Base-by-base conservation (phyloP, 345 rosid species). In the Zanthoxylum bungeanum region DNA sequence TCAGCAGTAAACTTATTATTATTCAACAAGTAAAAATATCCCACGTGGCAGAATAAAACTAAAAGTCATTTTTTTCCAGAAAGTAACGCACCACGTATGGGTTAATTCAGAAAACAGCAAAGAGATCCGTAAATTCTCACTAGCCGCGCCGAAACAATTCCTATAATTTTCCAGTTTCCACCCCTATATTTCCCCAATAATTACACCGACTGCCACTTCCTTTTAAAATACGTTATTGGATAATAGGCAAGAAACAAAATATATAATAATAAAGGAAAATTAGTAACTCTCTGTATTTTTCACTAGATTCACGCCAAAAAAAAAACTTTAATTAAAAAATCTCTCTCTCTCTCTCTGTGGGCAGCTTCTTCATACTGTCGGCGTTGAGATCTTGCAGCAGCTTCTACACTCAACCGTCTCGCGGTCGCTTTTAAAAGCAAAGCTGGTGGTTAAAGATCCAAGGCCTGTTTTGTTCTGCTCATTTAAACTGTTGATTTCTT, bases 321-420 rank as follows among this genome's bases (percentile, higher is more conserved):
- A 24, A 61, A 1, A 16, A 3, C 27, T 16, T 22, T 11, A 77
- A 75, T 59, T 64, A 55, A 37, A 65, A 42, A 50, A 25, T 7
- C 3, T 66, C 6, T 19, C 17, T 28, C 14, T 73, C 71, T 66
- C 53, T 24, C 51, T n/a, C 1, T 44, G 9, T n/a, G 14, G 3
- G 9, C n/a, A 7, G 9, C 70, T 52, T 16, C 4, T 28, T 21
- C 51, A 14, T 22, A 40, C 62, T 83, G 90, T 84, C 87, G 89
- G 88, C 86, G 87, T 74, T 75, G 82, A 80, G 88, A 76, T 85
- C 88, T 86, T 67, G 73, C 81, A 42, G 78, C 79, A 63, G n/a
- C n/a, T n/a, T 69, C 69, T 34, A 25, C 80, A 59, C 74, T 73
- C 69, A 56, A 58, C 62, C 49, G 49, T 58, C 39, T 58, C 49